Evolutionary conservation across 116 monocot genomes (phyloP).

Genomic region (Dioscorea cayenensis): DNA sequence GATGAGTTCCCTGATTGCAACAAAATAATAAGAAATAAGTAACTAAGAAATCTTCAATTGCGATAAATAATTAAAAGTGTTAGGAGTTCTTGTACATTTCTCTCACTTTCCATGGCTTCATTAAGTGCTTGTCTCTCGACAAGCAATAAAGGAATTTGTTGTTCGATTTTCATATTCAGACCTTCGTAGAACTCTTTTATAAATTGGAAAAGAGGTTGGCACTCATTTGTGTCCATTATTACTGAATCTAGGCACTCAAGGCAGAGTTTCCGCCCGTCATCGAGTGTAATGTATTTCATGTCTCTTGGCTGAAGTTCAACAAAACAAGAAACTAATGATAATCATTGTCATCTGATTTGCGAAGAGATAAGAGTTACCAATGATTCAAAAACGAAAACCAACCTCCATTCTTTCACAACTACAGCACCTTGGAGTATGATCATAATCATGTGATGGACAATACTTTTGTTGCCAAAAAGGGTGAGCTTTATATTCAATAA

Average conservation of each 20-base stretch:
- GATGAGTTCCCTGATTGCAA: slow-evolving; percentile 50
- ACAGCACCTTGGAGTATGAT: slow-evolving; percentile 77
- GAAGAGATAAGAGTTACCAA: neutral
- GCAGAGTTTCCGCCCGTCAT: slow-evolving; percentile 84
- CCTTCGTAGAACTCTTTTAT: slow-evolving; percentile 87
- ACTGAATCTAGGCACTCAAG: slow-evolving; percentile 74
- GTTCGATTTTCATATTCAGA: slow-evolving; percentile 77
- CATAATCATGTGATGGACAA: slow-evolving; percentile 70
- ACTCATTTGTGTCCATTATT: slow-evolving; percentile 75
- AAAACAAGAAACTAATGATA: neutral
- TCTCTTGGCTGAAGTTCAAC: slow-evolving; percentile 21
- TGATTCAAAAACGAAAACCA: slow-evolving; percentile 1
- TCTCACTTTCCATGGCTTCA: slow-evolving; percentile 85
- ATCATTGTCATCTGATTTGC: neutral
- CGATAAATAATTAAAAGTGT: neutral
- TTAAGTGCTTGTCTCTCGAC: slow-evolving; percentile 92
- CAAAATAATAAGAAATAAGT: slow-evolving; percentile 1
- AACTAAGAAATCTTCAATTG: neutral
- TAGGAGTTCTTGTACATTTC: slow-evolving; percentile 23
- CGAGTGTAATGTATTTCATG: slow-evolving; percentile 42
- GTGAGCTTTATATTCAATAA: slow-evolving; percentile 74
- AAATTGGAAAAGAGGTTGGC: slow-evolving; percentile 74
- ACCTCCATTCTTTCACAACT: slow-evolving; percentile 93
- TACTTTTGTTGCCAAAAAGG: slow-evolving; percentile 91
- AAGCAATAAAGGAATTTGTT: slow-evolving; percentile 71